Evolutionary conservation across 2,329 filamentous ascomycete species (phyloP), one percentile per base, ranked within the genome.

Genomic region (Hymenoscyphus albidus): DNA sequence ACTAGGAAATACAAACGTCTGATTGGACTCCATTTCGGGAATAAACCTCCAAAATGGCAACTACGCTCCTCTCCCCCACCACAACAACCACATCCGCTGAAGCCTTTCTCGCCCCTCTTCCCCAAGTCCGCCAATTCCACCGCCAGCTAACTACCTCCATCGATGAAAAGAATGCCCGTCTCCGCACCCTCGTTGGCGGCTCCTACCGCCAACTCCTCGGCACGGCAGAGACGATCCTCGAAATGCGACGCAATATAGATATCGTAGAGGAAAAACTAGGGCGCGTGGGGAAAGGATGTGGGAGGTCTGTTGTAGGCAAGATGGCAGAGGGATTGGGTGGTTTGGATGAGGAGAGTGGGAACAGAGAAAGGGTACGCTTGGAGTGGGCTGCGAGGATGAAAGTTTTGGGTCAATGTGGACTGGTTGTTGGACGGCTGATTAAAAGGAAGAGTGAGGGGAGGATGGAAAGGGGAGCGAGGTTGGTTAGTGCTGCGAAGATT

Each of bases 161-260:
- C 70, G 86, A 88, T 68, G 86, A 88, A 74, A 87, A 87, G 71
- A 81, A 85, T 40, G 80, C 79, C 59, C 85, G 85, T 39, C 80
- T 89, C 72, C 85, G 86, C 70, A 86, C 82, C 18, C 84, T 87
- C 74, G 86, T 89, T 67, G 86, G 86, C 69, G 82, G 80, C 65
- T 87, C 84, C 73, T 98, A 98, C 78, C 90, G 94, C 70, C 92
- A 95, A 72, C 86, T 98, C 9, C 86, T 98, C 32, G 91, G 91
- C 61, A 97, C 94, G 0, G 94, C 94, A 62, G 93, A 97, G 78
- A 88, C 88, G n/a, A 98, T 98, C 70, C 90, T 97, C 62, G 85
- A 88, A 66, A 97, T 98, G 92, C 90, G 92, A 70, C 78, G 78
- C 48, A 88, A 94, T 74, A 94, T 95, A 79, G 85, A 88, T 66